phyloP scores from a whole-genome alignment of 2,329 filamentous ascomycete genomes.

The Penicillium italicum region DNA sequence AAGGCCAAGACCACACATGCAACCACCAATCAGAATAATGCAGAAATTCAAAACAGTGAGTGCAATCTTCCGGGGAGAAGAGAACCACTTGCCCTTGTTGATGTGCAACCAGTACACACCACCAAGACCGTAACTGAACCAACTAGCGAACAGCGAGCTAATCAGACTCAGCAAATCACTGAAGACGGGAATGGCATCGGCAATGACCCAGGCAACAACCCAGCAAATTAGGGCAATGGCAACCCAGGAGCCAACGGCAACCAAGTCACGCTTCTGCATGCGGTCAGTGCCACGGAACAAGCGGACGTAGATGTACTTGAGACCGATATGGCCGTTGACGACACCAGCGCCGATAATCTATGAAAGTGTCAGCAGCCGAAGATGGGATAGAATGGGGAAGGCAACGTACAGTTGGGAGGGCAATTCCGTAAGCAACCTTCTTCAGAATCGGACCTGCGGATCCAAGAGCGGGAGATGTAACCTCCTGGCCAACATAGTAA shows the following conservation, averaged over 20 bases:
- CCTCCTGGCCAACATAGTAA: slow-evolving; percentile 59
- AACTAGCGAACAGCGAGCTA: slow-evolving; percentile 16
- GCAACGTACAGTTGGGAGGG: slow-evolving; percentile 55
- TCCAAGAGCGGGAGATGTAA: slow-evolving; percentile 63
- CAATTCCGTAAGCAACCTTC: slow-evolving; percentile 65
- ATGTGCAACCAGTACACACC: slow-evolving; percentile 49
- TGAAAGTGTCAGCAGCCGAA: not conserved
- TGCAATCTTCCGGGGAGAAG: slow-evolving; percentile 43
- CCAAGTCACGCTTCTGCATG: slow-evolving; percentile 48
- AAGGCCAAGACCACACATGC: slow-evolving; percentile 26
- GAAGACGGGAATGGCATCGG: slow-evolving; percentile 67
- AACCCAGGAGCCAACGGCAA: slow-evolving; percentile 58
- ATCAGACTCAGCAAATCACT: slow-evolving; percentile 62
- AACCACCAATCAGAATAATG: slow-evolving; percentile 37
- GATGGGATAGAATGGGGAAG: no score
- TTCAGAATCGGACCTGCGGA: slow-evolving; percentile 55
- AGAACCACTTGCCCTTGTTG: slow-evolving; percentile 43
- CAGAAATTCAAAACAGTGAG: slow-evolving; percentile 46
- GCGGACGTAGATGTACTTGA: slow-evolving; percentile 63
- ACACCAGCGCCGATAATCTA: slow-evolving; percentile 65
- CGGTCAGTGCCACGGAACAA: slow-evolving; percentile 58
- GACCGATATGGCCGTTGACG: slow-evolving; percentile 64
- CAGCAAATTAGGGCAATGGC: slow-evolving; percentile 55
- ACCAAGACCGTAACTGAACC: slow-evolving; percentile 37
- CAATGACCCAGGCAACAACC: slow-evolving; percentile 63